Base-by-base conservation (phyloP, 225 moss, liverwort and hornwort species). In the Lunularia cruciata region DNA sequence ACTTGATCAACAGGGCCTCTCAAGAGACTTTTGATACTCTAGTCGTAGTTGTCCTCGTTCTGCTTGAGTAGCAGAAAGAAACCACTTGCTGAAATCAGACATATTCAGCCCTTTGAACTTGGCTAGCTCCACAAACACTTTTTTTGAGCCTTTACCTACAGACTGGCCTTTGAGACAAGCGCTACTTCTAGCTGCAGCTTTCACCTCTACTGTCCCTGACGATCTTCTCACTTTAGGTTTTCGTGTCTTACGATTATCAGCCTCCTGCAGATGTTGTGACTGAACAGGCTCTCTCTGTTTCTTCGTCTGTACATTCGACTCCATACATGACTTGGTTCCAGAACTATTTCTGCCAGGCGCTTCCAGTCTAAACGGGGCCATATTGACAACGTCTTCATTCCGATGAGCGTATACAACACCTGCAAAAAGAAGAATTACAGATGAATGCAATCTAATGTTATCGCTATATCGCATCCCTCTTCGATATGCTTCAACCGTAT, bases 341-440 rank as follows among this genome's bases (percentile, higher is more conserved):
- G 35, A 43, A 22, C 6, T 32, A 39, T 2, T 49, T 52, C 46
- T 36, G 8, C 25, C 34, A 10, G 14, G 33, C n/a, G 57, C 46
- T 40, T 66, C 71, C 33, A 27, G 22, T 26, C 12, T 36, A 55
- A 73, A 48, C 26, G 67, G 74, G 34, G 77, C 74, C 26, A 85
- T 46, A 72, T 88, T 91, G 45, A 96, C 92, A 30, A 96, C 89
- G 78, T 96, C 83, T 72, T 96, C 96, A 73, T 96, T 96, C 51
- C 96, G 90, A 84, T 96, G 96, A 4, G 87, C 81, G 64, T 96
- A 96, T 12, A 89, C 56, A 19, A 96, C 82, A 81, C 95, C 95
- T 96, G 88, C 20, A 72, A 73, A 43, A 40, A n/a, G n/a, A n/a
- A n/a, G n/a, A n/a, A n/a, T n/a, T n/a, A n/a, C n/a, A n/a, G n/a